Evolutionary conservation across 352 stramenopile species (phyloP).

Genomic region (Globisporangium perplexum): DNA sequence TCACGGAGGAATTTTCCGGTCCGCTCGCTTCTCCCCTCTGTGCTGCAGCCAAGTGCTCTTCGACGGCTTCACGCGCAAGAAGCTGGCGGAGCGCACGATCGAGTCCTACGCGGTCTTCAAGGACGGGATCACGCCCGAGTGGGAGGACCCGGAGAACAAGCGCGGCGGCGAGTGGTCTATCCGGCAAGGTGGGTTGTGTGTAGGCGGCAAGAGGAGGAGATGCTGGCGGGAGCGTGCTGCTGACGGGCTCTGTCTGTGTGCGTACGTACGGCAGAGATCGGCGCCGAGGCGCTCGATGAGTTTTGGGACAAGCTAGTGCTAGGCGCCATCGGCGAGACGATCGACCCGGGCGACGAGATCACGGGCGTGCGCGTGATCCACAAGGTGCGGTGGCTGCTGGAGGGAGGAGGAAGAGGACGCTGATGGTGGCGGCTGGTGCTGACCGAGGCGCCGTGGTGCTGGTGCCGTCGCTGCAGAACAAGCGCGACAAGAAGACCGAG

Average conservation of each 20-base stretch:
- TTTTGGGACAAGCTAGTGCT: conserved; percentile 89
- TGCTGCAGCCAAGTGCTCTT: conserved; percentile 61
- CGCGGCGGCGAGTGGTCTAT: conserved; percentile 85
- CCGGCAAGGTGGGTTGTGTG: conserved; percentile 44
- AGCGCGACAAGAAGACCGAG: conserved; percentile 74
- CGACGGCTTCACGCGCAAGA: conserved; percentile 84
- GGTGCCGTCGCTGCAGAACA: conserved; percentile 51
- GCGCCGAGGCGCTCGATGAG: conserved; percentile 73
- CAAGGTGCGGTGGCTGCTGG: conserved; percentile 43
- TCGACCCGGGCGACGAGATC: conserved; percentile 84
- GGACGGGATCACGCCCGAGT: conserved; percentile 85
- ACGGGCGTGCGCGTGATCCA: conserved; percentile 90
- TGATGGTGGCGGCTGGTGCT: not conserved
- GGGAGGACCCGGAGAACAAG: conserved; percentile 89
- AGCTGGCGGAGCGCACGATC: conserved; percentile 89
- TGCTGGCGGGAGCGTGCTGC: conserved; percentile 3
- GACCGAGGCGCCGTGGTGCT: not conserved
- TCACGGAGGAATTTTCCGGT: no score
- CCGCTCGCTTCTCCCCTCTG: not conserved
- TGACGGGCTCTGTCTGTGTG: no score
- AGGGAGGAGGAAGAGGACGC: not conserved
- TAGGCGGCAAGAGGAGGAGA: not conserved
- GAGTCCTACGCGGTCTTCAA: conserved; percentile 93
- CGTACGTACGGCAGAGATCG: conserved; percentile 40
- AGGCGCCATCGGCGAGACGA: conserved; percentile 85